Evolutionary conservation across 2,329 filamentous ascomycete genomes (phyloP).

Genomic region (Lasiodiplodia gonubiensis): DNA sequence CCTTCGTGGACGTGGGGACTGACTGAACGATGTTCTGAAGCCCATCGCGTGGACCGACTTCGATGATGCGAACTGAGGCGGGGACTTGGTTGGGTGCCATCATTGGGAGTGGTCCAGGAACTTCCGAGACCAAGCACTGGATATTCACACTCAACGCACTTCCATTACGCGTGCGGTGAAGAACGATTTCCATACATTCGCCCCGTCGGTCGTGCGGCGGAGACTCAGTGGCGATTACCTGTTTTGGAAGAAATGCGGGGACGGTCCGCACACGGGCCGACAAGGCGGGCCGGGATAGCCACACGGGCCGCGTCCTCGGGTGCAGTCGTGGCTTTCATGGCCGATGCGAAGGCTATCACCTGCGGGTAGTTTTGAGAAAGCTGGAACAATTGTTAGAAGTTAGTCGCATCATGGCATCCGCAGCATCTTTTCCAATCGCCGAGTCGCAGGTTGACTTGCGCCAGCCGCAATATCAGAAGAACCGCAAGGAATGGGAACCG

Average conservation of each 20-base stretch:
- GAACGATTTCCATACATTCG: too few relatives aligned
- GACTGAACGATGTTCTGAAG: conserved; percentile 60
- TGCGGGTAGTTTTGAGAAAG: background rate
- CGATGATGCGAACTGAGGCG: too few relatives aligned
- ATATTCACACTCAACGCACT: too few relatives aligned
- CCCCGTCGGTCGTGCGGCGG: too few relatives aligned
- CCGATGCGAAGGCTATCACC: background rate
- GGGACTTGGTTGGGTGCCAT: too few relatives aligned
- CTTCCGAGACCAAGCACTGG: too few relatives aligned
- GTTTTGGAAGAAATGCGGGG: background rate
- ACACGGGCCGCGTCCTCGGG: background rate
- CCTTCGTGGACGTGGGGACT: conserved; percentile 55
- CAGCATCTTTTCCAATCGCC: background rate
- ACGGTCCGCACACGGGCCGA: conserved; percentile 3
- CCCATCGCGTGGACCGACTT: conserved; percentile 38
- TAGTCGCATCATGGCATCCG: background rate
- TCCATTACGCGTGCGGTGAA: too few relatives aligned
- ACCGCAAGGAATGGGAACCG: conserved; percentile 36
- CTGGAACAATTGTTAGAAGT: background rate
- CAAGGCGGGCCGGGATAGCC: background rate
- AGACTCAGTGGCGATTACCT: background rate
- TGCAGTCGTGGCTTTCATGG: background rate
- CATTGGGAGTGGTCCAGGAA: too few relatives aligned
- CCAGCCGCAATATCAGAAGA: background rate
- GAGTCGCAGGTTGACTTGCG: background rate